phyloP scores from a whole-genome alignment of 2,329 filamentous ascomycete genomes.

The Herpotrichia juniperi region DNA sequence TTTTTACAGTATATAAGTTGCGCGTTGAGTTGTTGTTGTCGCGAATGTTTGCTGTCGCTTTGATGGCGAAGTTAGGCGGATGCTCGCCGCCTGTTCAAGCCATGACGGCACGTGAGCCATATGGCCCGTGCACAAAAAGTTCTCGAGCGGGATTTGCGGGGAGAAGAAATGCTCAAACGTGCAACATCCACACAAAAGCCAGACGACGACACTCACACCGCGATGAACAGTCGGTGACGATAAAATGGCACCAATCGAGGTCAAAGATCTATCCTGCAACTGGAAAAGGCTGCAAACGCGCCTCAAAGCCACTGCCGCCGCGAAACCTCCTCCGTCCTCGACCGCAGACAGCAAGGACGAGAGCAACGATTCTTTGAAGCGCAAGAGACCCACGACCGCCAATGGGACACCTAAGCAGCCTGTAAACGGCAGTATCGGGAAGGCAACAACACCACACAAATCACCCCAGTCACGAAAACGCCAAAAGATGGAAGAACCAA shows the following conservation, averaged over 20 bases:
- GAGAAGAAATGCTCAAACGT: slow-evolving; percentile 14
- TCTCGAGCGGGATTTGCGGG: slow-evolving; percentile 21
- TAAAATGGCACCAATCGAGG: slow-evolving; percentile 48
- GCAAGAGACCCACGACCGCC: slow-evolving; percentile 34
- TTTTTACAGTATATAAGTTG: slow-evolving; percentile 24
- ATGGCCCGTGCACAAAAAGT: slow-evolving; percentile 13
- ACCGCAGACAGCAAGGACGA: slow-evolving; percentile 30
- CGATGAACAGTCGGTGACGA: slow-evolving; percentile 36
- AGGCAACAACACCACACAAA: slow-evolving; percentile 21
- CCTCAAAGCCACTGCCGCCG: slow-evolving; percentile 39
- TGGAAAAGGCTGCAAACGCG: slow-evolving; percentile 79
- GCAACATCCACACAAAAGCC: slow-evolving; percentile 11
- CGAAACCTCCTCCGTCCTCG: slow-evolving; percentile 3
- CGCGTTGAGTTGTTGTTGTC: slow-evolving; percentile 37
- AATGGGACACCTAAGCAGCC: slow-evolving; percentile 28
- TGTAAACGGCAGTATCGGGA: slow-evolving; percentile 37
- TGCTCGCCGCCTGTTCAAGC: not conserved
- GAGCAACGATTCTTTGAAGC: slow-evolving; percentile 37
- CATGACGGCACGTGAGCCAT: not conserved
- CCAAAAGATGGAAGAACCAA: slow-evolving; percentile 47
- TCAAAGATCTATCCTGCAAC: slow-evolving; percentile 60
- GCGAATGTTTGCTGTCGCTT: slow-evolving; percentile 31
- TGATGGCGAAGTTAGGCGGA: slow-evolving; percentile 11
- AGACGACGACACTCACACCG: slow-evolving; percentile 16
- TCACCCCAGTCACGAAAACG: slow-evolving; percentile 34